Base-by-base conservation (phyloP, 768 basidiomycete species). In the Pisolithus orientalis region DNA sequence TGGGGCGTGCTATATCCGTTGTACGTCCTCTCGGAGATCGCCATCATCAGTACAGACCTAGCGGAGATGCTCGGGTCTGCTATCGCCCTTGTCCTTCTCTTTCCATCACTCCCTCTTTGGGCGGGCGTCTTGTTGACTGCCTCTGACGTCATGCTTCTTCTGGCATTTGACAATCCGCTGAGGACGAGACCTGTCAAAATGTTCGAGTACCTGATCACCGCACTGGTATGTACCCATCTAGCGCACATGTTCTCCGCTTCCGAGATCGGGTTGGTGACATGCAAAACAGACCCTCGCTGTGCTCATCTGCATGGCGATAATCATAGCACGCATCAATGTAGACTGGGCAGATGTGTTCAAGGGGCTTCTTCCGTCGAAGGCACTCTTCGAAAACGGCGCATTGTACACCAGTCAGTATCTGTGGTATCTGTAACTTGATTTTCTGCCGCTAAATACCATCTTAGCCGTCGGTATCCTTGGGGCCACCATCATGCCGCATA, bases 401-500 rank as follows among this genome's bases (percentile, higher is more conserved):
- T 65, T 89, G 17, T 90, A 87, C 60, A 83, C 79, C 0, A 84
- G 86, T 87, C 61, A 40, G 80, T 37, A 24, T n/a, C 11, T 47
- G 8, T 25, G 4, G 32, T 37, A 1, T 17, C 10, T 5, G 1
- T 34, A 14, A 17, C 28, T 24, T 24, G 44, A 21, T 13, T 34
- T 34, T 38, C 21, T 17, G 17, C 14, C 21, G 1, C 54, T 69
- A 17, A 69, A 29, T 24, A 25, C 50, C 25, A 11, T 47, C 53
- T 39, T 54, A 84, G 82, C 84, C 29, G 80, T 87, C 50, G 87
- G 87, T 37, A 83, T 90, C 47, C 62, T 88, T 1, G 85, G 87
- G 29, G 90, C 91, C 1, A 96, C 91, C 3, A 85, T 93, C 53
- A 94, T 94, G 93, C 93, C 93, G 0, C 93, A 94, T 66, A 86